Evolutionary conservation across 768 basidiomycete species (phyloP), one percentile per base, ranked within the genome.

Genomic region (Cantharellus anzutake): DNA sequence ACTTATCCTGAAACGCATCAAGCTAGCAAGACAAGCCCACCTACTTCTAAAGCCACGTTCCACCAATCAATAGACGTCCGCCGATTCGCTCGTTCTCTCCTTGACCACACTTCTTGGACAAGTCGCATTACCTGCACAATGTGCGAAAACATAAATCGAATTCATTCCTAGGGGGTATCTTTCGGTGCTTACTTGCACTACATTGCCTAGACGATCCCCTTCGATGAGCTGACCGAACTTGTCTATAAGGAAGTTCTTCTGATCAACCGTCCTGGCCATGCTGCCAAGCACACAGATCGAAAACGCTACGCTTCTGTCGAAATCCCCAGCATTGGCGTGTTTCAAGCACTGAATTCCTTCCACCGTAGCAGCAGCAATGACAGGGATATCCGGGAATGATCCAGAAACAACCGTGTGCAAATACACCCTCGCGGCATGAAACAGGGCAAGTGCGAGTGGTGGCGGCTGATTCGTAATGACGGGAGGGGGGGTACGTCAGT

Each of bases 371-470:
- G 73, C 70, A 59, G 68, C 71, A 63, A 90, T 85, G 68, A 88
- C 86, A 56, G 81, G 76, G 35, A 87, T 82, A 65, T 80, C 84
- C 85, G 87, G 85, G 63, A 73, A 73, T 68, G 84, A 80, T 3
- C 84, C 86, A 42, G 84, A 85, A 51, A 89, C 74, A 63, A 90
- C 82, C 14, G 82, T 77, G 66, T 82, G 80, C 44, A 91, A 75
- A 70, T 86, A 90, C 44, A 89, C 77, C 53, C 76, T 74, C 20
- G 87, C 79, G 56, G 86, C 79, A 59, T 85, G 82, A 75, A 90
- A 91, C 62, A 74, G 73, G 71, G 51, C 57, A 29, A 56, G 42
- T 34, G 34, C 60, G 20, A 29, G 20, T 29, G 20, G 20, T 29
- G 20, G 20, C 59, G 48, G 11, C 38, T 40, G 11, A 48, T 48